Percentiles rank a stretch among this genome's conserved stretches.
Conservation (phyloP, 768 basidiomycete genomes). For the Arthromyces matolae region DNA sequence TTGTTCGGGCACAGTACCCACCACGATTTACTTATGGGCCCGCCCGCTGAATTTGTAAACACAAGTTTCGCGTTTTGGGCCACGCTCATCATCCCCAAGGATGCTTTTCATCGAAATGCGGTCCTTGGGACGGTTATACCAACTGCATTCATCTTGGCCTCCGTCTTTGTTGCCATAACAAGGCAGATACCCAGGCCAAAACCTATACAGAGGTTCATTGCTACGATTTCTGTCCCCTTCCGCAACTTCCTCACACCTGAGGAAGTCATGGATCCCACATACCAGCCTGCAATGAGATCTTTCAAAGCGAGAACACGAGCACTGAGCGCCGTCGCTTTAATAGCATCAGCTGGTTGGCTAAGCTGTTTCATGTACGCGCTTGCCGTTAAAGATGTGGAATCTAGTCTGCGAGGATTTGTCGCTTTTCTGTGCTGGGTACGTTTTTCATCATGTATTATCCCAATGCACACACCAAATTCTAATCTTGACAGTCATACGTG, state of each 20-base stretch:
- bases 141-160: slow-evolving; percentile 25
- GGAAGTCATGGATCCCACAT: slow-evolving; percentile 42
- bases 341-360: slow-evolving; percentile 41
- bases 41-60: too few species aligned
- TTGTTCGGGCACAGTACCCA: too few species aligned
- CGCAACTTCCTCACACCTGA: slow-evolving; percentile 47
- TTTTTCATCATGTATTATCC: neutral
- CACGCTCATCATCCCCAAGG: too few species aligned
- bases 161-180: slow-evolving; percentile 28
- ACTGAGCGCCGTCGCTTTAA: slow-evolving; percentile 35
- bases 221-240: slow-evolving; percentile 38
- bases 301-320: slow-evolving; percentile 27
- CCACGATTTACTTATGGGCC: too few species aligned
- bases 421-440: slow-evolving; percentile 50
- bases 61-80: too few species aligned
- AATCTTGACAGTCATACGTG: slow-evolving; percentile 38
- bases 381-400: slow-evolving; percentile 20
- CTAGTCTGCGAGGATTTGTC: slow-evolving; percentile 26
- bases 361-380: slow-evolving; percentile 36
- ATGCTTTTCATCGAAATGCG: slow-evolving; percentile 3
- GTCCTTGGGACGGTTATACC: slow-evolving; percentile 21
- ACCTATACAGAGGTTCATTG: slow-evolving; percentile 18
- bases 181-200: slow-evolving; percentile 26
- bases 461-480: slow-evolving; percentile 1
- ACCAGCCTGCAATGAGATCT: slow-evolving; percentile 23